These are phyloP conservation scores for Hibiscus syriacus DNA, from an alignment of 345 rosid genomes.

Conservation along the genomic window DNA sequence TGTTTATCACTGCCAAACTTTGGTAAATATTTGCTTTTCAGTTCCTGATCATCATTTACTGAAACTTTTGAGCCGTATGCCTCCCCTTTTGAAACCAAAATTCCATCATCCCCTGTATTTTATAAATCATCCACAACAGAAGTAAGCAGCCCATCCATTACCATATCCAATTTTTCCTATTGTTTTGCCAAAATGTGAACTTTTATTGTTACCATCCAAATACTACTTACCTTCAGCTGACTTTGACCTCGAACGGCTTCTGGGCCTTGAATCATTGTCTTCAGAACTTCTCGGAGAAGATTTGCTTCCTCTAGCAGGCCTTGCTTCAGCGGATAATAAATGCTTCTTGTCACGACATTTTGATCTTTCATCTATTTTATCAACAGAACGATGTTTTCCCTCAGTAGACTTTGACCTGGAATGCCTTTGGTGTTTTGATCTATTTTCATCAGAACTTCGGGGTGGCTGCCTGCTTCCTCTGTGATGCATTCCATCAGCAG, in stretches of 20 bases:
- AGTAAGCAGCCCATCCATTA: constrained; percentile 8
- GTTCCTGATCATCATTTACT: constrained; percentile 4
- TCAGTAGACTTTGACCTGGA: constrained; percentile 58
- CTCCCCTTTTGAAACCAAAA: constrained; percentile 11
- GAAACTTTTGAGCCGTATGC: constrained; percentile 14
- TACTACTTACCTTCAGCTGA: constrained; percentile 30
- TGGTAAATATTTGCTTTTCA: background rate
- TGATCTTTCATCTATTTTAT: constrained; percentile 35
- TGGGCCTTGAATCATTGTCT: constrained; percentile 31
- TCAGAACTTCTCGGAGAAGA: constrained; percentile 37
- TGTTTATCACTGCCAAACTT: constrained; percentile 9
- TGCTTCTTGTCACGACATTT: constrained; percentile 38
- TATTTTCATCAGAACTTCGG: constrained; percentile 39
- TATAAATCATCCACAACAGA: constrained; percentile 10
- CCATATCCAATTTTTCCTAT: constrained; percentile 11
- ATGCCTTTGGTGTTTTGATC: constrained; percentile 37
- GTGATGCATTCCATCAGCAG: constrained; percentile 44
- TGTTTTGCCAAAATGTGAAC: constrained; percentile 3
- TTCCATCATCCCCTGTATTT: constrained; percentile 1
- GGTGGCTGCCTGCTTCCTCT: constrained; percentile 45
- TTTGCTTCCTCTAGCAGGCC: constrained; percentile 27
- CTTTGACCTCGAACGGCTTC: constrained; percentile 35
- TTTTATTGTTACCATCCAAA: constrained; percentile 20
- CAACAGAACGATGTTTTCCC: constrained; percentile 33
- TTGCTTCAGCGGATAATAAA: constrained; percentile 41